Conservation (phyloP, 345 rosid species). For the Gossypium ekmanianum region DNA sequence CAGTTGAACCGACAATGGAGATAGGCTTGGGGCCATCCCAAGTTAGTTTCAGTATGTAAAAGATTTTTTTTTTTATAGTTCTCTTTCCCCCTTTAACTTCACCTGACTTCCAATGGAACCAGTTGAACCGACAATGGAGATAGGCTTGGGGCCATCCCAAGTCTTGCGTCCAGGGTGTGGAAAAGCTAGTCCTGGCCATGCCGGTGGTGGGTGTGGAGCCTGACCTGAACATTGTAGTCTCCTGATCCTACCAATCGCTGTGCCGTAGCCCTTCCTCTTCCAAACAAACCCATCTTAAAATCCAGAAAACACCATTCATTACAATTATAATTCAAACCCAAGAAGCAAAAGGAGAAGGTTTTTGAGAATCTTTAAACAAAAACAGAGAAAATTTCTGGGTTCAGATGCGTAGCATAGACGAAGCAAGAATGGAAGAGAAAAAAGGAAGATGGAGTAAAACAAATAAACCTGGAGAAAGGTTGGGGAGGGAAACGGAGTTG, state of each 20-base stretch:
- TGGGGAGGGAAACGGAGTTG: slow-evolving; percentile 43
- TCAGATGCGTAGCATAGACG: not conserved
- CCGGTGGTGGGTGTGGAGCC: slow-evolving; percentile 63
- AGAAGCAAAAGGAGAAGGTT: not conserved
- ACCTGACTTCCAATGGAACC: slow-evolving; percentile 99
- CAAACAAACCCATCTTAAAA: slow-evolving; percentile 47
- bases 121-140: slow-evolving; percentile 89
- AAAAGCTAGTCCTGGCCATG: slow-evolving; percentile 97
- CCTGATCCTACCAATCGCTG: slow-evolving; percentile 39
- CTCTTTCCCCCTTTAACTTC: not conserved
- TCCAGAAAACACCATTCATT: slow-evolving; percentile 15
- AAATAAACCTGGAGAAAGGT: slow-evolving; percentile 47
- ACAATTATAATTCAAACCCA: slow-evolving; percentile 5
- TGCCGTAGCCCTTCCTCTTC: slow-evolving; percentile 49
- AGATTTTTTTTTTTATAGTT: not conserved
- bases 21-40: slow-evolving; percentile 57
- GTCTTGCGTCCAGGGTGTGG: slow-evolving; percentile 57
- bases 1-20: slow-evolving; percentile 90
- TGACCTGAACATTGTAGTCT: slow-evolving; percentile 62
- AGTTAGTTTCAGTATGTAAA: not conserved
- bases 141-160: slow-evolving; percentile 92
- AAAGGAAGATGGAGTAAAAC: not conserved
- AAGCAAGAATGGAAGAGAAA: not conserved
- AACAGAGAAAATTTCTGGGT: not conserved
- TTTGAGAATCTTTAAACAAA: not conserved